Evolutionary conservation across 805 yeast species (phyloP), one percentile per base, ranked within the genome.

Genomic region (Cyberlindnera japonica): DNA sequence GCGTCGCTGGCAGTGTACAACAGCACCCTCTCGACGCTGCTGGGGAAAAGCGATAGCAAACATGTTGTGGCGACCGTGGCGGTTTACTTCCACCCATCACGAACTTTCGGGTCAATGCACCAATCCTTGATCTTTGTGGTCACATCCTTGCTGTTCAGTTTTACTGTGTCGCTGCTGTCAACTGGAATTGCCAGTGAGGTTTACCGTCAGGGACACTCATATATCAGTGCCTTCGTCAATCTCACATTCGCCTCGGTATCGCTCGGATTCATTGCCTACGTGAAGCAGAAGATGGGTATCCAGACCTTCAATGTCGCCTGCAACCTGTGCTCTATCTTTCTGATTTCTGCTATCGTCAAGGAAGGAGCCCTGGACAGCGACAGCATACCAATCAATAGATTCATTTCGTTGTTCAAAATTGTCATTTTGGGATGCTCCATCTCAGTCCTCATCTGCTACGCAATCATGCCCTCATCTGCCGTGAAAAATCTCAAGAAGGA

Each of bases 1-100:
- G 91, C 89, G 1, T 81, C 95, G 0, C 54, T 83, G 41, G 85
- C 81, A 1, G 93, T 86, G 14, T 84, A 81, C 58, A 71, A 70
- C 50, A 54, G 69, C 1, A 63, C 73, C 1, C 63, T 80, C 33
- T 69, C 79, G 10, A 51, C 59, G 14, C 44, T 77, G 2, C 56
- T 84, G 31, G 95, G 95, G 0, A 57, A 63, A 25, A 71, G 84
- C 19, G 90, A 83, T 60, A 77, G 83, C 10, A 86, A 86, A 57
- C 95, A 86, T 64, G 73, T 84, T 48, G 79, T 83, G 3, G 88
- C 95, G 27, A 87, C 95, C 0, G 82, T 82, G 9, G 83, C 86
- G 1, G 93, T 86, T 3, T 87, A 87, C 59, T 86, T 87, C 66
- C 93, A 86, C 55, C 88, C 95, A 0, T 74, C 90, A 2, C 61